Evolutionary conservation across 2,329 filamentous ascomycete species (phyloP).

Genomic region (Phyllosticta ampelicida): DNA sequence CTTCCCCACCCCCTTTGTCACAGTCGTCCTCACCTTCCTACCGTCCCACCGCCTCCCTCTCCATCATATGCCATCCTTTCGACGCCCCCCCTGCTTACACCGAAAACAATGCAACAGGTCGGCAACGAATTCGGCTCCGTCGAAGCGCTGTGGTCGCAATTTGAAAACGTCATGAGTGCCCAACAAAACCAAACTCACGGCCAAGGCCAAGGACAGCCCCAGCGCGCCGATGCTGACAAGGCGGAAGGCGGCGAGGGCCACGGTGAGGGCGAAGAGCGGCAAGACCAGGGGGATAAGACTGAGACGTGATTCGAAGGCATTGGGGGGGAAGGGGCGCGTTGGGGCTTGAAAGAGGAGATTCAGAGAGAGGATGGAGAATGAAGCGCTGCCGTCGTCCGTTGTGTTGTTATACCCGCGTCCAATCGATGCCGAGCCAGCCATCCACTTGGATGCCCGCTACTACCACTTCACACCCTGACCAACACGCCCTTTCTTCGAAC

Average conservation of each 20-base stretch:
- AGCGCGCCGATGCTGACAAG: constrained; percentile 11
- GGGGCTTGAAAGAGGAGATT: too few species aligned
- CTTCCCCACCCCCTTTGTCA: background rate
- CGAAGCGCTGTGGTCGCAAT: constrained; percentile 92
- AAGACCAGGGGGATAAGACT: constrained; percentile 12
- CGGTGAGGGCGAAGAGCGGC: constrained; percentile 14
- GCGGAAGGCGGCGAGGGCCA: too few species aligned
- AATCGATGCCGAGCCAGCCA: too few species aligned
- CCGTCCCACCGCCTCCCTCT: background rate
- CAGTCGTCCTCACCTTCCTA: background rate
- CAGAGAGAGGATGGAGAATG: too few species aligned
- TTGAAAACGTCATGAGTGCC: constrained; percentile 86
- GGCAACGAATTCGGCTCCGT: constrained; percentile 97
- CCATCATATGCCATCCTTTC: background rate
- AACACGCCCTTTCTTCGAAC: too few species aligned
- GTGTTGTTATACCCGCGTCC: too few species aligned
- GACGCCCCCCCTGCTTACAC: background rate
- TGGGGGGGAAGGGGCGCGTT: too few species aligned
- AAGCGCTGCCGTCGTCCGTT: too few species aligned
- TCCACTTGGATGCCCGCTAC: too few species aligned
- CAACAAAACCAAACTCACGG: constrained; percentile 20
- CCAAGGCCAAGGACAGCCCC: constrained; percentile 28
- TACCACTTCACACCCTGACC: too few species aligned
- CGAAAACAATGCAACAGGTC: constrained; percentile 41
- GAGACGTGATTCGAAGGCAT: too few species aligned